Base-by-base conservation (phyloP, 2,329 filamentous ascomycete species). In the Fusarium sp. region DNA sequence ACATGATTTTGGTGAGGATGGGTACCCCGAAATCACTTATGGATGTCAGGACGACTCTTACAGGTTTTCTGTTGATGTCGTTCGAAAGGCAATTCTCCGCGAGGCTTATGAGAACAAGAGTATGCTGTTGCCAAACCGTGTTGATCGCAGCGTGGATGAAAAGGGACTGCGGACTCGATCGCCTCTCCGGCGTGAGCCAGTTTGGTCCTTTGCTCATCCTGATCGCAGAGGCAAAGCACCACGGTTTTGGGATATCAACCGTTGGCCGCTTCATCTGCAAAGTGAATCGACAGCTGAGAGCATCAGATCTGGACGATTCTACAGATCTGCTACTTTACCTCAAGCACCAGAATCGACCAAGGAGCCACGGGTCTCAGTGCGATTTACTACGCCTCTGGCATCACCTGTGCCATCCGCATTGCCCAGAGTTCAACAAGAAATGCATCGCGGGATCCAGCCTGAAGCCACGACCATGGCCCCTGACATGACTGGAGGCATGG, bases 191-290 rank as follows among this genome's bases (percentile, higher is more conserved):
- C 73, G 79, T 61, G 79, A 83, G 61, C 70, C 78, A 9, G 55
- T 80, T 26, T 81, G 79, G 79, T 71, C 78, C 15, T 81, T 81
- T 74, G 79, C 71, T 7, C 77, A 79, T 35, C 72, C 79, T 26
- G 71, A 61, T 24, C 71, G 68, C 10, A 73, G 68, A 28, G 61
- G 31, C 36, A 63, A 51, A 13, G 71, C 53, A 54, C 73, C 57
- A 50, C 70, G 75, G 11, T 88, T 82, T 75, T 88, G 86, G 78
- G 77, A 79, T 69, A 77, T 88, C 48, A 80, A 84, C 73, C 82
- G 85, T 42, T 89, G 87, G 86, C 86, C 86, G 39, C 47, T 84
- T 26, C 73, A 82, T 31, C 75, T 84, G 58, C 84, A 86, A 71
- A 77, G 18, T 56, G 71, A 24, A 81, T 85, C 61, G 39, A 59